phyloP scores from a whole-genome alignment of 1,284 basidiomycete genomes.

The Somion occarium region DNA sequence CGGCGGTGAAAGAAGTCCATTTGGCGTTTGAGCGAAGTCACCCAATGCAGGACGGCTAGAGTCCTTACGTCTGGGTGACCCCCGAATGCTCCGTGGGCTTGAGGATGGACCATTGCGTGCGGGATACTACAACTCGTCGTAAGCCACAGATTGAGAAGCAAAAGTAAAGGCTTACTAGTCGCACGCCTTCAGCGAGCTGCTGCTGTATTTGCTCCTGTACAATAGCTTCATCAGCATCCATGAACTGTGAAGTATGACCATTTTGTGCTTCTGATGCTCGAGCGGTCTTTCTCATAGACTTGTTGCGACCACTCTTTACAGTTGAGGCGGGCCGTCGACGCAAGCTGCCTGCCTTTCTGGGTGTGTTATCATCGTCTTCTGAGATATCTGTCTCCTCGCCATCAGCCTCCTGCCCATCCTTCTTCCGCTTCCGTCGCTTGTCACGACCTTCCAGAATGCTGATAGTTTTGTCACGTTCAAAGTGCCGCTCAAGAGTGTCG shows the following conservation, averaged over 20 bases:
- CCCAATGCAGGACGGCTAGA: conserved; percentile 28
- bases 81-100: conserved; percentile 62
- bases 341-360: conserved; percentile 48
- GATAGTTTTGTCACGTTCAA: conserved; percentile 84
- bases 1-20: conserved; percentile 39
- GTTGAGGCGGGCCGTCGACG: conserved; percentile 32
- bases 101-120: conserved; percentile 49
- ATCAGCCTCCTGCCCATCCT: conserved; percentile 27
- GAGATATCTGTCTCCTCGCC: conserved; percentile 33
- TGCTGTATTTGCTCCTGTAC: conserved; percentile 83
- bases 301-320: conserved; percentile 27
- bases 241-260: conserved; percentile 76
- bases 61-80: conserved; percentile 51
- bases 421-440: conserved; percentile 29
- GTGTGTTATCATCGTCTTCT: conserved; percentile 31
- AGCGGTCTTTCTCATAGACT: conserved; percentile 28
- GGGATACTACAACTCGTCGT: conserved; percentile 46
- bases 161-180: conserved; percentile 13
- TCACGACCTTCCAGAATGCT: conserved; percentile 77
- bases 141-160: too few species aligned
- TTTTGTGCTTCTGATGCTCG: conserved; percentile 41
- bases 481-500: conserved; percentile 74
- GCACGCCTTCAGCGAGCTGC: conserved; percentile 62
- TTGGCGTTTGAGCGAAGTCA: conserved; percentile 20
- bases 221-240: conserved; percentile 87